These are phyloP conservation scores for Gremmenia infestans DNA, from an alignment of 2,329 filamentous ascomycete species.

Conservation along the genomic window DNA sequence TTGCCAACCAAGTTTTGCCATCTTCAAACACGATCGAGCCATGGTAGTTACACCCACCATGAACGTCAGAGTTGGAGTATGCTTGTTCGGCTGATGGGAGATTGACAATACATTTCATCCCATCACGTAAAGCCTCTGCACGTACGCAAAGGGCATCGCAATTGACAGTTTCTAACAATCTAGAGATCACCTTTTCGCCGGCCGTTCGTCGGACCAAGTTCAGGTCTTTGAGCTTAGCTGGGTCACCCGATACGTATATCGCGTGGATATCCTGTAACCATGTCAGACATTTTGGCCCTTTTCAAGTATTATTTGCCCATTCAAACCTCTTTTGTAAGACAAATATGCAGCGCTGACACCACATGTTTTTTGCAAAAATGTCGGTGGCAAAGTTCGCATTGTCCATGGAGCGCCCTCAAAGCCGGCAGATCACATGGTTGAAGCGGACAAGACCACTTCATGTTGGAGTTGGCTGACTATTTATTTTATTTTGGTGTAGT, in stretches of 20 bases:
- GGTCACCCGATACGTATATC: conserved; percentile 3
- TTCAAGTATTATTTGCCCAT: conserved; percentile 3
- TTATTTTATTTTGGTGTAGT: no score
- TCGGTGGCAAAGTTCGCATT: conserved; percentile 6
- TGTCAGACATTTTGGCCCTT: conserved; percentile 2
- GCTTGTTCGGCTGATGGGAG: conserved; percentile 6
- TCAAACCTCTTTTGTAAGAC: conserved; percentile 6
- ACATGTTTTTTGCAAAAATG: conserved; percentile 6
- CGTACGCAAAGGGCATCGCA: conserved; percentile 2
- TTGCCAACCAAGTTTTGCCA: conserved; percentile 5
- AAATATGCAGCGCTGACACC: conserved; percentile 3
- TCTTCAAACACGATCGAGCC: conserved; percentile 6
- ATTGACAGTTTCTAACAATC: conserved; percentile 6
- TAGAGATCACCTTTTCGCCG: conserved; percentile 3
- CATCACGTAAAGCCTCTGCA: conserved; percentile 3
- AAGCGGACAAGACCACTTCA: conserved; percentile 15
- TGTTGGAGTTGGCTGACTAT: no score
- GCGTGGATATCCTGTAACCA: conserved; percentile 3
- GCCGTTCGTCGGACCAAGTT: conserved; percentile 2
- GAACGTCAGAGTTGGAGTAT: conserved; percentile 4
- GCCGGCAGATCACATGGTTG: conserved; percentile 4
- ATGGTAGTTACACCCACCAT: conserved; percentile 7
- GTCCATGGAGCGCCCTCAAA: conserved; percentile 3
- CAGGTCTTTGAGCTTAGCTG: conserved; percentile 3
- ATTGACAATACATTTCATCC: conserved; percentile 6